Conservation (phyloP, 805 yeast species). For the Ogataea ganodermae region DNA sequence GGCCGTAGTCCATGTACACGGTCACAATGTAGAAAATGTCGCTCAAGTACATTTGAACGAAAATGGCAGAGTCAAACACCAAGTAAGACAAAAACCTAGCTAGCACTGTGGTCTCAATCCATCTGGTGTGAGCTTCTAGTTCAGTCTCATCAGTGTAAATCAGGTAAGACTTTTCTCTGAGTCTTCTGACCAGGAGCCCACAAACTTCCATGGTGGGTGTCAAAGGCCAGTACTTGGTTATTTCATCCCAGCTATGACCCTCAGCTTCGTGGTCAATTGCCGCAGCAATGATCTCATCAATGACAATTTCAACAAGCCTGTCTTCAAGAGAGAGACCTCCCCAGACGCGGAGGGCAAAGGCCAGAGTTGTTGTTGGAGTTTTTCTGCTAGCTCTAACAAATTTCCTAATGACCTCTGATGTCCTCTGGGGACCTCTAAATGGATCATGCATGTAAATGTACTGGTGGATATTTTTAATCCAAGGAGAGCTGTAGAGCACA, state of each 20-base stretch:
- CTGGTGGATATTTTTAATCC: slow-evolving; percentile 68
- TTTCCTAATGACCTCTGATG: slow-evolving; percentile 61
- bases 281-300: slow-evolving; percentile 74
- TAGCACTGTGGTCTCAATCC: slow-evolving; percentile 73
- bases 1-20: slow-evolving; percentile 54
- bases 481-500: slow-evolving; percentile 63
- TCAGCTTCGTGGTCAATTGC: slow-evolving; percentile 80
- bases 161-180: slow-evolving; percentile 55
- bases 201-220: slow-evolving; percentile 75
- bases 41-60: slow-evolving; percentile 65
- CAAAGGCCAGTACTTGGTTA: slow-evolving; percentile 60
- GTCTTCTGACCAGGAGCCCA: slow-evolving; percentile 58
- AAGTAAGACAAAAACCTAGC: slow-evolving; percentile 62
- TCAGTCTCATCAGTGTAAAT: slow-evolving; percentile 47
- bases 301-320: slow-evolving; percentile 53
- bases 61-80: slow-evolving; percentile 67
- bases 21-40: slow-evolving; percentile 72
- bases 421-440: slow-evolving; percentile 59
- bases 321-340: slow-evolving; percentile 62
- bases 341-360: slow-evolving; percentile 68
- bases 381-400: slow-evolving; percentile 59
- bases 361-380: slow-evolving; percentile 49
- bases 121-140: slow-evolving; percentile 52
- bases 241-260: slow-evolving; percentile 64
- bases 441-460: slow-evolving; percentile 57